phyloP scores from a whole-genome alignment of 2,329 filamentous ascomycete genomes.

The Whalleya microplaca region DNA sequence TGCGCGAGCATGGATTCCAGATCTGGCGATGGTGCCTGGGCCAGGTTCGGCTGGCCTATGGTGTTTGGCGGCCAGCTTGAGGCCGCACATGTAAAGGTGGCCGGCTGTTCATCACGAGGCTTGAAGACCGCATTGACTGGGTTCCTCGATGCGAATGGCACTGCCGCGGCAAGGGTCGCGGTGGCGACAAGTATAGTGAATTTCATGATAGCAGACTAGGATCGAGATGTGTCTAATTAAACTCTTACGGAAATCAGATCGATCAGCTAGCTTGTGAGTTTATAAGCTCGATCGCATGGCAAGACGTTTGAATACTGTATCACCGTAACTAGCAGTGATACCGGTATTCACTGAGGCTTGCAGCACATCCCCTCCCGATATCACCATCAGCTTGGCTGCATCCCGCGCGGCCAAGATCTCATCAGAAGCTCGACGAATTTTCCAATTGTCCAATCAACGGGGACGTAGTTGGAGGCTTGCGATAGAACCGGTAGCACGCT shows the following conservation, averaged over 20 bases:
- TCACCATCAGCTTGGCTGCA: constrained; percentile 14
- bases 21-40: constrained; percentile 32
- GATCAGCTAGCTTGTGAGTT: background rate
- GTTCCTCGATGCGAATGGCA: constrained; percentile 25
- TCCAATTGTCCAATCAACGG: constrained; percentile 16
- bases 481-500: constrained; percentile 4
- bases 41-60: constrained; percentile 31
- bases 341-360: constrained; percentile 6
- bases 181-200: constrained; percentile 12
- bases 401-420: background rate
- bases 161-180: constrained; percentile 19
- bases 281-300: background rate
- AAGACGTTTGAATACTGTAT: background rate
- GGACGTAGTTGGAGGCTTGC: background rate
- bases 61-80: constrained; percentile 36
- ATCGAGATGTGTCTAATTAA: background rate
- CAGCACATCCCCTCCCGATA: constrained; percentile 13
- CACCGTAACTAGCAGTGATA: constrained; percentile 4
- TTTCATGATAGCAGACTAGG: constrained; percentile 14
- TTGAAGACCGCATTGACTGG: constrained; percentile 22
- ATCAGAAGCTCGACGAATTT: constrained; percentile 10
- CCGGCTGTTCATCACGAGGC: constrained; percentile 1
- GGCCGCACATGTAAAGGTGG: constrained; percentile 30
- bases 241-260: background rate
- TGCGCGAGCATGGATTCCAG: constrained; percentile 36